A percentile compares a stretch with the other conserved stretches of the same genome.
These are phyloP conservation scores for Adansonia digitata DNA, from an alignment of 345 rosid genomes.

Conservation along the genomic window DNA sequence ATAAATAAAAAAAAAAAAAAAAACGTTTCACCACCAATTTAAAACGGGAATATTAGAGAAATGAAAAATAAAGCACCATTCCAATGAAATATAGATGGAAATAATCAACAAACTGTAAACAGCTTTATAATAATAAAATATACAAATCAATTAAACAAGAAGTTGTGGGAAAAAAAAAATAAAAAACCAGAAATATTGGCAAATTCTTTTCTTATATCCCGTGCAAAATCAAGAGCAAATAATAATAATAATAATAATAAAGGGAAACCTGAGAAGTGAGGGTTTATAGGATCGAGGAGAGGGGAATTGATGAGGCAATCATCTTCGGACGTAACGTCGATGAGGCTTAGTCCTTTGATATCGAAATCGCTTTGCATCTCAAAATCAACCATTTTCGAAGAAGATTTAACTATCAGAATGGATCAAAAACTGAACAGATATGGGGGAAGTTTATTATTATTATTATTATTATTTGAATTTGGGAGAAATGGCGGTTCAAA, in stretches of 20 bases:
- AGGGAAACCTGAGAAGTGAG: constrained; percentile 34
- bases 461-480: no score
- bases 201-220: not conserved
- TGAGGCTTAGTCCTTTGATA: constrained; percentile 51
- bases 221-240: not conserved
- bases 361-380: constrained; percentile 31
- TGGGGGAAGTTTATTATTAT: no score
- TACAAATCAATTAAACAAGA: no score
- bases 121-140: no score
- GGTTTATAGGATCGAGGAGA: constrained; percentile 20
- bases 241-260: not conserved
- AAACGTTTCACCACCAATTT: no score
- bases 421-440: not conserved
- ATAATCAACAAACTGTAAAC: no score
- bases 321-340: constrained; percentile 78
- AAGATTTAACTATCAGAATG: constrained; percentile 6
- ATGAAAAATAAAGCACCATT: no score
- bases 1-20: no score
- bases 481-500: constrained; percentile 47
- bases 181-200: no score
- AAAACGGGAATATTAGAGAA: no score
- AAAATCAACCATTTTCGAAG: constrained; percentile 46
- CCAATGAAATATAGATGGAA: no score
- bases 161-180: no score
- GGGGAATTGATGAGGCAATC: constrained; percentile 68